Base-by-base conservation (phyloP, 2,329 filamentous ascomycete genomes). In the Fusarium brevicatenulatum region DNA sequence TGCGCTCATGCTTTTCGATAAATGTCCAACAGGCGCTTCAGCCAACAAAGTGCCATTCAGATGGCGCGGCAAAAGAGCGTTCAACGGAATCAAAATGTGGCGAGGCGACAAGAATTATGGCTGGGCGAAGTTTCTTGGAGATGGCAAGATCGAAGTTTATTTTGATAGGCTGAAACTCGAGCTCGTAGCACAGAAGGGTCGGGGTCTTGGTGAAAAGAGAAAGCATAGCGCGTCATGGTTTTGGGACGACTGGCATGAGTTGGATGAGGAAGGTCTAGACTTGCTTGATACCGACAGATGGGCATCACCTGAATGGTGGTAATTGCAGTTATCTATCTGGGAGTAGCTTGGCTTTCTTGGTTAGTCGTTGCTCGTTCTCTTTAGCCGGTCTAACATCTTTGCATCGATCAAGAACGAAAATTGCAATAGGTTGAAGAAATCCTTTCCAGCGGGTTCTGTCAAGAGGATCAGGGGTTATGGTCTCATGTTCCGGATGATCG, bases 211-310 rank as follows among this genome's bases (percentile, higher is more conserved):
- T 4, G 54, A 25, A 5, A n/a, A 8, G 3, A 3, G 8, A 0
- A 54, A 50, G 12, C 55, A 68, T 15, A 13, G 1, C 7, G 16
- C n/a, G 3, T 4, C n/a, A 7, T 7, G 0, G 2, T 62, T 68
- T 37, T 68, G 54, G 63, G 30, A 30, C 9, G 28, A 55, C 2
- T 68, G 55, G 47, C 63, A 62, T 30, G 47, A 55, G 1, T 44
- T 49, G 18, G 63, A 68, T 21, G 43, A 44, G 10, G 9, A 36
- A 18, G 12, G 1, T 11, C 21, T 66, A 4, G n/a, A 66, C 9
- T 11, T 66, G n/a, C 8, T 50, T 28, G 50, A 66, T 15, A 4
- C 19, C 11, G 40, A 36, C 13, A 46, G n/a, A 18, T 5, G 25
- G 19, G 6, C 12, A 15, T 12, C 16, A 15, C 58, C 21, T 32